Conservation (phyloP, 139 green algal genomes). For the Picochlorum sp. region DNA sequence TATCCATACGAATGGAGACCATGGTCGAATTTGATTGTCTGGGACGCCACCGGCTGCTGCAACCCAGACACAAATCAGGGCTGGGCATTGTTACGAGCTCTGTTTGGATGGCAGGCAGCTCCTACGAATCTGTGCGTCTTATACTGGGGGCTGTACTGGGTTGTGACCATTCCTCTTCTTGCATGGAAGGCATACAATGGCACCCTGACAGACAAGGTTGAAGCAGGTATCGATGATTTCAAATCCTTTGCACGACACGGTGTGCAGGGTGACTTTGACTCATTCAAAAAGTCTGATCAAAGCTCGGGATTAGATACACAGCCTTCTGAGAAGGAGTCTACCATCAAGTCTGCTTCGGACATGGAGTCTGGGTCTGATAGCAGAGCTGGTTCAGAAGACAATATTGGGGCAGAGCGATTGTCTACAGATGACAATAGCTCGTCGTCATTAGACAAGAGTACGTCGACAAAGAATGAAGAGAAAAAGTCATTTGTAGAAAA, state of each 20-base stretch:
- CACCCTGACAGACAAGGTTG: constrained; percentile 23
- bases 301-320: no score
- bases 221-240: constrained; percentile 8
- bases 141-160: constrained; percentile 32
- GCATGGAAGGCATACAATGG: constrained; percentile 15
- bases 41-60: constrained; percentile 37
- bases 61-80: constrained; percentile 30
- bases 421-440: no score
- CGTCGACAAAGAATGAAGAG: no score
- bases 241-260: constrained; percentile 5
- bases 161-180: constrained; percentile 11
- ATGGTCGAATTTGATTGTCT: constrained; percentile 36
- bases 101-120: constrained; percentile 44
- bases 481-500: no score
- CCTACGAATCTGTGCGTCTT: constrained; percentile 23
- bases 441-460: no score
- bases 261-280: background rate
- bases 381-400: no score
- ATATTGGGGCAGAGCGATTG: no score
- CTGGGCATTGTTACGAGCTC: constrained; percentile 33
- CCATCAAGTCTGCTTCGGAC: no score
- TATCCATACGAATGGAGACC: constrained; percentile 25
- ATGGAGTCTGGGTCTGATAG: no score
- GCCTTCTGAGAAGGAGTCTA: no score
- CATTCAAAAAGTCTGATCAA: no score